Evolutionary conservation across 2,329 filamentous ascomycete genomes (phyloP), one percentile per base, ranked within the genome.

Genomic region (Sphaerostilbella broomeana): DNA sequence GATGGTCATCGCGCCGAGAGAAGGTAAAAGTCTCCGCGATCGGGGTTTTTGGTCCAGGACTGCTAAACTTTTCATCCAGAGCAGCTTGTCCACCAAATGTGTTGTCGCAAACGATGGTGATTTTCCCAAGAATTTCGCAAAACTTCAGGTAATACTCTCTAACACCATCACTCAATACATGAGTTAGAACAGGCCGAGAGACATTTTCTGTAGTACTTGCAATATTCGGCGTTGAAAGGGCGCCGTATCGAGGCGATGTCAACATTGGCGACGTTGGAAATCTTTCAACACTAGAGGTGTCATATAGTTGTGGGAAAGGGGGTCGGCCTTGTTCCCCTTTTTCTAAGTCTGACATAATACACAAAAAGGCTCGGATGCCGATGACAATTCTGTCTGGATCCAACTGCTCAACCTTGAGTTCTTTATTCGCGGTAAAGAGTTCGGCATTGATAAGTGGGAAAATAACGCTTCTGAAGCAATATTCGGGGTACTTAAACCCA

Each of bases 321-420:
- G 92, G 92, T 17, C 75, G 75, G 10, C 81, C 76, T 47, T 79
- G 74, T 34, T 89, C 83, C 18, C 83, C 82, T 47, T 84, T 90
- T 60, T 98, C 92, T 18, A 97, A 69, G 58, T 98, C 92, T 1
- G 84, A 77, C 78, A 98, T 90, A 50, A 97, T 87, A 21, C 84
- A 86, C 19, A 98, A 71, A 57, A 97, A 98, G 3, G 92, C 86
- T 47, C 88, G 79, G 47, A 98, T 98, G 3, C 89, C 92, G 51
- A 98, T 85, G n/a, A 97, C 90, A 65, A 95, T 94, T 52, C 86
- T 84, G 56, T 98, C 94, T 1, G 94, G 92, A 46, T 98, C 92
- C 46, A 98, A 73, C 55, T 94, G 86, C 55, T 97, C 92, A 19
- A 95, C 84, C 55, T 79, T 88, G 28, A 92, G 66, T 30, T 95